Conservation (phyloP, 768 basidiomycete species). For the Calvatia gigantea region DNA sequence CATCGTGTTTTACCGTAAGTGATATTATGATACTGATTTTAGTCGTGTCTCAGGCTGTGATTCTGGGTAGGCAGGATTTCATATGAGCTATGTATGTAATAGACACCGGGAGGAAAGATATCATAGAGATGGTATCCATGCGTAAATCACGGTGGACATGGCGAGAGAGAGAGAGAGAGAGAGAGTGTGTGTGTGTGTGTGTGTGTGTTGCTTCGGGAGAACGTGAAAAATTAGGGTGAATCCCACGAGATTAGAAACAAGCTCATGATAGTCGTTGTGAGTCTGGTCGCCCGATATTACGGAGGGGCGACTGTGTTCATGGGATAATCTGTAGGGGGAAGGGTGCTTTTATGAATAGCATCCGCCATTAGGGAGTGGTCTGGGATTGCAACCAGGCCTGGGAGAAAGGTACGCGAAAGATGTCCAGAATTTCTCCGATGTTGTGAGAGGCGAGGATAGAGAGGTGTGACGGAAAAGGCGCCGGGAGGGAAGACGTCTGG, state of each 20-base stretch:
- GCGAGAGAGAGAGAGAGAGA: neutral
- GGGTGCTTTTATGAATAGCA: neutral
- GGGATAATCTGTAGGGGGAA: slow-evolving; percentile 5
- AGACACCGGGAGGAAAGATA: neutral
- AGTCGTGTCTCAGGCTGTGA: neutral
- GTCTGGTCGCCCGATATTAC: neutral
- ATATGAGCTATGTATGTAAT: too few species aligned
- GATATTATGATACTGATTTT: neutral
- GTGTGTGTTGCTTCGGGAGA: neutral
- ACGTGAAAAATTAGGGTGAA: neutral
- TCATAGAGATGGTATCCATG: neutral
- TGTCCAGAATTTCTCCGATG: slow-evolving; percentile 7
- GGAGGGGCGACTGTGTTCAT: slow-evolving; percentile 3
- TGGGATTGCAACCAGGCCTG: neutral
- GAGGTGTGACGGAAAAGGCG: neutral
- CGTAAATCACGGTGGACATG: neutral
- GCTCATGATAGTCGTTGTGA: neutral
- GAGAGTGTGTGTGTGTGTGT: too few species aligned
- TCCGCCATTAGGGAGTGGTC: neutral
- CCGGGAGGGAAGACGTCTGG: neutral
- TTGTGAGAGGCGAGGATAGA: neutral
- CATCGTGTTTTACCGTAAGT: neutral
- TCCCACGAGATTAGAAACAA: neutral
- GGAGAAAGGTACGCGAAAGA: neutral
- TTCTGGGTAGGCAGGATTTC: neutral